phyloP scores from a whole-genome alignment of 805 yeast species.

The Lipomyces sp. region DNA sequence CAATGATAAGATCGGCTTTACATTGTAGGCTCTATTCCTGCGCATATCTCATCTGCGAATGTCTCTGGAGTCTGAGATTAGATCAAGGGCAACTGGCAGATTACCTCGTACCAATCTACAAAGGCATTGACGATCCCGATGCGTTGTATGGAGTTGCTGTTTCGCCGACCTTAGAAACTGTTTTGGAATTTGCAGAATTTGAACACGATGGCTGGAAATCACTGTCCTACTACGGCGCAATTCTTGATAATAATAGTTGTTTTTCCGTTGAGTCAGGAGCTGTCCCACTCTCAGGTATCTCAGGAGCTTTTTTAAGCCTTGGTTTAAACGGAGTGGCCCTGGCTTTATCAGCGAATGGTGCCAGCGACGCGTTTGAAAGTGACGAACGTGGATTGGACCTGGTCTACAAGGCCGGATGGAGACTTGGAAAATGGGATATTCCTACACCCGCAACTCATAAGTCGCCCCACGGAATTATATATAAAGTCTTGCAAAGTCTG shows the following conservation, averaged over 20 bases:
- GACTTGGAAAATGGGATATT: slow-evolving; percentile 71
- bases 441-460: slow-evolving; percentile 45
- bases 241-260: slow-evolving; percentile 42
- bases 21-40: slow-evolving; percentile 33
- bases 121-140: slow-evolving; percentile 59
- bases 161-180: slow-evolving; percentile 51
- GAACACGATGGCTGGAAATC: slow-evolving; percentile 38
- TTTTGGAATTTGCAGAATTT: slow-evolving; percentile 39
- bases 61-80: slow-evolving; percentile 33
- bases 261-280: slow-evolving; percentile 1
- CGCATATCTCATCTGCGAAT: slow-evolving; percentile 37
- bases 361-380: slow-evolving; percentile 26
- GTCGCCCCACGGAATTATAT: slow-evolving; percentile 6
- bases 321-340: slow-evolving; percentile 60
- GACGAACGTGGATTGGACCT: no score
- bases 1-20: slow-evolving; percentile 31
- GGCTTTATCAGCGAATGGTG: slow-evolving; percentile 35
- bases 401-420: slow-evolving; percentile 68
- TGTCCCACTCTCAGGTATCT: slow-evolving; percentile 27
- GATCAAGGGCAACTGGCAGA: slow-evolving; percentile 14
- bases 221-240: slow-evolving; percentile 56
- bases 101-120: slow-evolving; percentile 44
- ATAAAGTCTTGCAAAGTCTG: slow-evolving; percentile 5
- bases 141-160: slow-evolving; percentile 63
- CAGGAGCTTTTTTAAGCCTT: slow-evolving; percentile 44